A percentile compares a stretch with the other conserved stretches of the same genome.
phyloP scores from a whole-genome alignment of 2,329 filamentous ascomycete genomes.

The Aspergillus japonicus region DNA sequence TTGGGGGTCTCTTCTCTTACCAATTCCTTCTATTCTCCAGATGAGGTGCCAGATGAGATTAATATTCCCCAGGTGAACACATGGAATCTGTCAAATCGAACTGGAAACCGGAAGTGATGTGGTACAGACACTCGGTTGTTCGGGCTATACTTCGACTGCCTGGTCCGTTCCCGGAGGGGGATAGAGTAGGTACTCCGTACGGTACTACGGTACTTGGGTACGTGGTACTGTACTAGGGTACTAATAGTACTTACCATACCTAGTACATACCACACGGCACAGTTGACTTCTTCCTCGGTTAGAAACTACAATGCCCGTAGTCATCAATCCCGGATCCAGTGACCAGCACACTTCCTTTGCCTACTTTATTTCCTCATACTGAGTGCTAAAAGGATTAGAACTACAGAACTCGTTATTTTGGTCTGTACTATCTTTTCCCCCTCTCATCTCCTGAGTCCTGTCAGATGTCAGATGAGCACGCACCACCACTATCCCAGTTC shows the following conservation, averaged over 20 bases:
- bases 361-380: no score
- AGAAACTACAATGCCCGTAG: no score
- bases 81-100: not conserved
- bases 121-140: constrained; percentile 15
- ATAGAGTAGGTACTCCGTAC: not conserved
- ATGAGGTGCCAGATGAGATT: not conserved
- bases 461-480: not conserved
- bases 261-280: no score
- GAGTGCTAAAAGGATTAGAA: no score
- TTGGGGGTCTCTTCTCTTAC: no score
- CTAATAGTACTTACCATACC: no score
- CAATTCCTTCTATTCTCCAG: not conserved
- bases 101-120: constrained; percentile 9
- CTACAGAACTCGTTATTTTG: not conserved
- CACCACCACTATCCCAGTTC: not conserved
- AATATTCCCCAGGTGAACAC: not conserved
- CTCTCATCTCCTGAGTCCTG: not conserved
- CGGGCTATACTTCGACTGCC: not conserved
- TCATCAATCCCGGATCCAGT: no score
- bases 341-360: no score
- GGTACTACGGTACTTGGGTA: no score
- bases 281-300: no score
- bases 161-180: not conserved
- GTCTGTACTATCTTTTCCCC: not conserved
- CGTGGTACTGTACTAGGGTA: no score